Base-by-base conservation (phyloP, 2,329 filamentous ascomycete genomes). In the Penicillium brevicompactum region DNA sequence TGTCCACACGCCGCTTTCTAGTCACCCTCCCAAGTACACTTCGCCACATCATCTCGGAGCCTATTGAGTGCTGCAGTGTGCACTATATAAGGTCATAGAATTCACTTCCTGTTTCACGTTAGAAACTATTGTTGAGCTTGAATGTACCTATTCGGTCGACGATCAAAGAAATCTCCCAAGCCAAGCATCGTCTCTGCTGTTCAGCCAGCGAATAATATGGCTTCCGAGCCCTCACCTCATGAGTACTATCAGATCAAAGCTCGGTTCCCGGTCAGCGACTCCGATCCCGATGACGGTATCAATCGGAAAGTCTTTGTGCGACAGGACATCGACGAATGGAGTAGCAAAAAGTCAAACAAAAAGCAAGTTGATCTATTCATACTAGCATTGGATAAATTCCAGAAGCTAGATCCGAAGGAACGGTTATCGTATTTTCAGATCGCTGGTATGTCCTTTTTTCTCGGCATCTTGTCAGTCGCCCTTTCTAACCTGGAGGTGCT, bases 291-390 rank as follows among this genome's bases (percentile, higher is more conserved):
- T 13, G 38, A 56, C 27, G 49, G 49, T 5, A 41, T 52, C 18
- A 47, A 52, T 27, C 34, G 49, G 4, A 40, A 42, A 46, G 59
- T 59, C 11, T 46, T 46, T 27, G 24, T 61, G 18, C 56, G 56
- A 6, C 52, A 64, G 37, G 48, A 64, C 6, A 60, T 63, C 24
- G 61, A 63, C 32, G 22, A 53, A 45, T 63, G 57, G 61, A 60
- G 53, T 31, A 27, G 24, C 7, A 52, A 60, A 5, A 45, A 31
- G 14, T 49, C 43, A 2, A 62, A 63, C 40, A 54, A 58, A n/a
- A 60, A 43, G 18, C 57, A 63, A 43, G 50, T 63, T 0, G 51
- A 56, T 22, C 52, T 63, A 21, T 63, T 63, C 16, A 42, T 62
- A 7, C 42, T 53, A 22, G 61, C 59, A 16, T 40, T 57, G 51